These are phyloP conservation scores for Pseudopediastrum boryanum DNA, from an alignment of 139 green algal species.

Conservation along the genomic window DNA sequence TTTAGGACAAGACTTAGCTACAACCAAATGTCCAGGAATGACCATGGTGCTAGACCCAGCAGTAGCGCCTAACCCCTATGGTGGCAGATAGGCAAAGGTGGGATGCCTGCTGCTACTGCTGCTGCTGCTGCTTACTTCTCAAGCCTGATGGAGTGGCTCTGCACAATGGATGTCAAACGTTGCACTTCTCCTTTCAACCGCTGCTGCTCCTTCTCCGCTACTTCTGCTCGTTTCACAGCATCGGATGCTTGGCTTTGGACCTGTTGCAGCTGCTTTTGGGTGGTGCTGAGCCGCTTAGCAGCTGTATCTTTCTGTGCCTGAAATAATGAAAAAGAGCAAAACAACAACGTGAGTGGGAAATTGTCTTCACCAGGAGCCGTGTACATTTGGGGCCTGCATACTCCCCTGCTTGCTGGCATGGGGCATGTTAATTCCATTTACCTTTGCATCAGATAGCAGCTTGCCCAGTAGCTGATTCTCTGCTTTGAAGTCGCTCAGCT, in stretches of 20 bases:
- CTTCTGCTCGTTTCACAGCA: neutral
- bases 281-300: neutral
- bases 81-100: neutral
- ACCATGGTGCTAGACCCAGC: neutral
- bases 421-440: neutral
- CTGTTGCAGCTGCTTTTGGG: slow-evolving; percentile 10
- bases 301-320: slow-evolving; percentile 18
- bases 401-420: neutral
- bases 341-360: neutral
- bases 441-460: slow-evolving; percentile 28
- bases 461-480: slow-evolving; percentile 28
- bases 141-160: slow-evolving; percentile 13
- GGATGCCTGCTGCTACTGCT: neutral
- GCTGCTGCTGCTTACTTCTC: slow-evolving; percentile 1
- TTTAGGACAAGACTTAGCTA: neutral
- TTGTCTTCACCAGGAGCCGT: neutral
- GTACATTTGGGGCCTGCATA: neutral
- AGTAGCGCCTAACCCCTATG: neutral
- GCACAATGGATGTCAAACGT: slow-evolving; percentile 13
- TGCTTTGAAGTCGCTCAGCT: slow-evolving; percentile 26
- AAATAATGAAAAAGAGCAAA: neutral
- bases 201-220: slow-evolving; percentile 4
- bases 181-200: slow-evolving; percentile 22
- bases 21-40: neutral
- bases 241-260: slow-evolving; percentile 1